These are phyloP conservation scores for Alternaria viburni DNA, from an alignment of 2,329 filamentous ascomycete genomes.

Conservation along the genomic window DNA sequence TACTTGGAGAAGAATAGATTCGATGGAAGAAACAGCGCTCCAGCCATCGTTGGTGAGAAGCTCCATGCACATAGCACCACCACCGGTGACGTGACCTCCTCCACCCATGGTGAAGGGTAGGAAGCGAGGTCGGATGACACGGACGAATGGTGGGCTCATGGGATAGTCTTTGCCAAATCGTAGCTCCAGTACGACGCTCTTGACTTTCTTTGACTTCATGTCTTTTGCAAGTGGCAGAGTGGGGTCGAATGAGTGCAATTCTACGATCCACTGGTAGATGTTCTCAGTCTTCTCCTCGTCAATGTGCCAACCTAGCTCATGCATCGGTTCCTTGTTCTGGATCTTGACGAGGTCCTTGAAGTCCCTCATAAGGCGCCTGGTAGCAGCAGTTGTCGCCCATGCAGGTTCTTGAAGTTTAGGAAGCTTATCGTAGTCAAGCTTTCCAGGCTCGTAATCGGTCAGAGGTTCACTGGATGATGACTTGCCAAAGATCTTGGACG, in stretches of 20 bases:
- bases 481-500: constrained; percentile 30
- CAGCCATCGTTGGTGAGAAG: constrained; percentile 84
- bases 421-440: constrained; percentile 66
- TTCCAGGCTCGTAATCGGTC: constrained; percentile 72
- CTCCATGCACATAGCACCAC: constrained; percentile 84
- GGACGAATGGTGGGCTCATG: constrained; percentile 80
- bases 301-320: constrained; percentile 84
- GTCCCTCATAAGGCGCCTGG: constrained; percentile 68
- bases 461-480: constrained; percentile 31
- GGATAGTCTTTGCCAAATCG: constrained; percentile 81
- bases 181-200: constrained; percentile 79
- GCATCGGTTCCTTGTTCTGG: constrained; percentile 66
- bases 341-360: constrained; percentile 68
- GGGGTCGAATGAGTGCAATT: constrained; percentile 81
- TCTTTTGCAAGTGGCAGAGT: constrained; percentile 74
- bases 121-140: constrained; percentile 82
- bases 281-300: constrained; percentile 71
- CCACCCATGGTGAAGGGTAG: constrained; percentile 73
- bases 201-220: constrained; percentile 67
- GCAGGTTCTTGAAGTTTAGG: constrained; percentile 69
- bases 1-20: constrained; percentile 81
- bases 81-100: constrained; percentile 83
- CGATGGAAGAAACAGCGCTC: constrained; percentile 74
- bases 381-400: constrained; percentile 68
- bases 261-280: constrained; percentile 89